Evolutionary conservation across 345 rosid species (phyloP).

Genomic region (Ceriops zippeliana): DNA sequence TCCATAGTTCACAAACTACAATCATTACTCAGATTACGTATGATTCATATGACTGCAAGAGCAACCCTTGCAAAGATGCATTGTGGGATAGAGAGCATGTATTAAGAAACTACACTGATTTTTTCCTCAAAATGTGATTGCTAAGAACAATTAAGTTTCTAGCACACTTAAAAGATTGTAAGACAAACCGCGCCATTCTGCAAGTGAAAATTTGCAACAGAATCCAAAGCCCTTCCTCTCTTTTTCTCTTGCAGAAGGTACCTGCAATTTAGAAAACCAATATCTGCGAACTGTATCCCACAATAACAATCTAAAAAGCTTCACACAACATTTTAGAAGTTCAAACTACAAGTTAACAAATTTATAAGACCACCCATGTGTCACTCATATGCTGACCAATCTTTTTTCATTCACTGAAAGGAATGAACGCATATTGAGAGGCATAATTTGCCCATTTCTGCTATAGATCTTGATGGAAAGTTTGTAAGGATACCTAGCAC

Average conservation of each 20-base stretch:
- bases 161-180: neutral
- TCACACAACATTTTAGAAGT: neutral
- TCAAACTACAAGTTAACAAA: too few species aligned
- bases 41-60: too few species aligned
- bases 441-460: neutral
- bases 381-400: neutral
- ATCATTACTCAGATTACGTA: neutral
- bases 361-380: neutral
- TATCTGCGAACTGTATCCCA: conserved; percentile 4
- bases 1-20: neutral
- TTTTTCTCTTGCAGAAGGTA: conserved; percentile 89
- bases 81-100: neutral
- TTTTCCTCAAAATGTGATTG: neutral
- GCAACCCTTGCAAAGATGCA: neutral
- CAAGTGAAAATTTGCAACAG: conserved; percentile 95
- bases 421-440: neutral
- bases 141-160: neutral
- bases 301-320: conserved; percentile 1
- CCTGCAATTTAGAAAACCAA: conserved; percentile 32
- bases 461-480: neutral
- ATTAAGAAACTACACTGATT: neutral
- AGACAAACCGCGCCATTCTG: conserved; percentile 89
- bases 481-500: conserved; percentile 55
- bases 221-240: conserved; percentile 92
- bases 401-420: neutral